These are phyloP conservation scores for Phyllachora maydis DNA, from an alignment of 2,329 filamentous ascomycete species.

Conservation along the genomic window DNA sequence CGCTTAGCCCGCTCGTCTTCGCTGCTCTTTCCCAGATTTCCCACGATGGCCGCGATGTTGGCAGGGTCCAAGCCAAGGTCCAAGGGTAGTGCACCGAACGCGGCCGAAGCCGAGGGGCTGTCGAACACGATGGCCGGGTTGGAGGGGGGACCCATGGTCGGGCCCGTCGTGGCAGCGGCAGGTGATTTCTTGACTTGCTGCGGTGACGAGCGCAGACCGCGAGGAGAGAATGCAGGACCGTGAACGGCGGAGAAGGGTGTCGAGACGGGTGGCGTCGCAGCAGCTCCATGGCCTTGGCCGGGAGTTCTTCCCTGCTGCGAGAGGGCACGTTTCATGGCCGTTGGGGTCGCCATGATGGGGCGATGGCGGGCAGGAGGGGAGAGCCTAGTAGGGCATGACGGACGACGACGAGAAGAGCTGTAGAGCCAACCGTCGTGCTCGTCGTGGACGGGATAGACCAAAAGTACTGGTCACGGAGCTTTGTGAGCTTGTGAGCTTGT, in stretches of 20 bases:
- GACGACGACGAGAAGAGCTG: too few species aligned
- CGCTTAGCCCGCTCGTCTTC: constrained; percentile 31
- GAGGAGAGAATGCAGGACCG: constrained; percentile 38
- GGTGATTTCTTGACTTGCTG: constrained; percentile 45
- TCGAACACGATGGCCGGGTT: constrained; percentile 35
- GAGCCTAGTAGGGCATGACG: too few species aligned
- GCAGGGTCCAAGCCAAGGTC: constrained; percentile 25
- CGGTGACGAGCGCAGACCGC: constrained; percentile 35
- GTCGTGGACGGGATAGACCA: too few species aligned
- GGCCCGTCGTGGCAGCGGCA: too few species aligned
- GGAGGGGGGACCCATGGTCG: constrained; percentile 22
- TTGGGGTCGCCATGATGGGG: constrained; percentile 33
- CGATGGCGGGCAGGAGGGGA: too few species aligned
- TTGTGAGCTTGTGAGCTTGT: too few species aligned
- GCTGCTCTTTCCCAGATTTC: constrained; percentile 15
- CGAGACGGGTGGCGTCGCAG: constrained; percentile 42
- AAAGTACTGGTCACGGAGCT: too few species aligned
- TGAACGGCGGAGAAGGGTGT: constrained; percentile 41
- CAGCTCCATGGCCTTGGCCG: constrained; percentile 24
- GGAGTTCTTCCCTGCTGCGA: constrained; percentile 30
- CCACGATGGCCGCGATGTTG: constrained; percentile 23
- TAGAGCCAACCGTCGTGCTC: too few species aligned
- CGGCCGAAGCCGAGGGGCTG: constrained; percentile 41
- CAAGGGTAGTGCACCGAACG: constrained; percentile 34
- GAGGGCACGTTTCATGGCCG: constrained; percentile 23